These are phyloP conservation scores for Durotheca rogersii DNA, from an alignment of 495 filamentous ascomycete genomes.

Conservation along the genomic window DNA sequence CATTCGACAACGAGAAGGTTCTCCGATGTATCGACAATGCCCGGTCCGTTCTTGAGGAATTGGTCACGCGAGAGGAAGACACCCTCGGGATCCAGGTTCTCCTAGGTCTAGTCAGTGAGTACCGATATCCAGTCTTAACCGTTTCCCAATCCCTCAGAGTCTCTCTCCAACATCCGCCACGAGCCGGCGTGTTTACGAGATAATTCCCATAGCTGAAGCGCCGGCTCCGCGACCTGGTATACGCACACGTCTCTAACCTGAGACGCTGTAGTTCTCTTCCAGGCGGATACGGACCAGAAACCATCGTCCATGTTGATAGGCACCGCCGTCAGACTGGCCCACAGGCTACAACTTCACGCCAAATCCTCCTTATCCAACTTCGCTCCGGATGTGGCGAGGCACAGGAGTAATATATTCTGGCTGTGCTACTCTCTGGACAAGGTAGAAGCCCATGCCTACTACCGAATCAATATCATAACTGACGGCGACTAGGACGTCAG, in stretches of 20 bases:
- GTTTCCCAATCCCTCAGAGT: background rate
- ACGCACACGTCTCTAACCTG: background rate
- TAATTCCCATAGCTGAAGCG: no score
- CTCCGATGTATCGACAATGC: conserved; percentile 35
- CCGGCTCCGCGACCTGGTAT: no score
- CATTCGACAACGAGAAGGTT: conserved; percentile 24
- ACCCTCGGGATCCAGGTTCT: conserved; percentile 34
- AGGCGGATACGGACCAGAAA: conserved; percentile 31
- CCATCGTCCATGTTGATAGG: conserved; percentile 35
- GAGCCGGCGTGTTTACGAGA: no score
- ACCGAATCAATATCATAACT: background rate
- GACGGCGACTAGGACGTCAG: conserved; percentile 28
- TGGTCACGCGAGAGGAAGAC: conserved; percentile 36
- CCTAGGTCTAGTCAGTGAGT: conserved; percentile 36
- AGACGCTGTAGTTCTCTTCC: conserved; percentile 22
- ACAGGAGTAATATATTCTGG: conserved; percentile 38
- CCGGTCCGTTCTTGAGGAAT: conserved; percentile 33
- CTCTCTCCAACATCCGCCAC: no score
- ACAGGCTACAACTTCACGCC: conserved; percentile 31
- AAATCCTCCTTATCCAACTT: conserved; percentile 16
- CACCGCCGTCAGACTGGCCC: conserved; percentile 35
- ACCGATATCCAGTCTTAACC: no score
- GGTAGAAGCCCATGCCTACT: background rate
- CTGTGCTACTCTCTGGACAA: conserved; percentile 37
- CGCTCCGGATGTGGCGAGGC: conserved; percentile 27